These are phyloP conservation scores for Hypoxylon perforatum DNA, from an alignment of 495 filamentous ascomycete genomes.

Conservation along the genomic window DNA sequence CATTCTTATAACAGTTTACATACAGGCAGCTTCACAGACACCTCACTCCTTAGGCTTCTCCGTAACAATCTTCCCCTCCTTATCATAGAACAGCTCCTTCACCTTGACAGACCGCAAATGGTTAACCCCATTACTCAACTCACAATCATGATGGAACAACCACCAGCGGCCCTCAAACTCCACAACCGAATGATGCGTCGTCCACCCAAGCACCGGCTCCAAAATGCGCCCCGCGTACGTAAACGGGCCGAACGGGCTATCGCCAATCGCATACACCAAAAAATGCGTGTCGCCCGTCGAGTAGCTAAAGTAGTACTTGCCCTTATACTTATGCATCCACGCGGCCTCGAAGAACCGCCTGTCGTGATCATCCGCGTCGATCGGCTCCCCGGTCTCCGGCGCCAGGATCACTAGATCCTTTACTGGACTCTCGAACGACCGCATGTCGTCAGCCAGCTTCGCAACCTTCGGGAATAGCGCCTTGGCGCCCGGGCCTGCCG, in stretches of 20 bases:
- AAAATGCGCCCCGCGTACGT: constrained; percentile 75
- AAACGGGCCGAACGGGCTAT: constrained; percentile 73
- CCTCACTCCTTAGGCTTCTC: constrained; percentile 52
- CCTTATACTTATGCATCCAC: constrained; percentile 76
- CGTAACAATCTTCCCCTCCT: constrained; percentile 65
- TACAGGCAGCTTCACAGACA: too few species aligned
- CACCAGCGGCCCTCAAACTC: constrained; percentile 77
- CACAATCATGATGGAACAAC: constrained; percentile 79
- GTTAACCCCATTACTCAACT: constrained; percentile 68
- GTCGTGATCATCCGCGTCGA: constrained; percentile 74
- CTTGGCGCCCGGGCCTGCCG: constrained; percentile 55
- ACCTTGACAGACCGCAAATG: constrained; percentile 77
- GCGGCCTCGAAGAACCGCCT: constrained; percentile 82
- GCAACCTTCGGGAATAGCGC: constrained; percentile 71
- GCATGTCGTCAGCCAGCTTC: constrained; percentile 71
- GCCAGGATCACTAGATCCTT: constrained; percentile 67
- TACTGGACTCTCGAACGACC: constrained; percentile 60
- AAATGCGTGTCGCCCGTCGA: constrained; percentile 80
- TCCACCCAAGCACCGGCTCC: constrained; percentile 81
- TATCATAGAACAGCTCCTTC: constrained; percentile 76
- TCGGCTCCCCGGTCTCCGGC: constrained; percentile 64
- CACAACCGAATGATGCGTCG: constrained; percentile 81
- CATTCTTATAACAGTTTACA: constrained; percentile 2
- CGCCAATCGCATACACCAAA: constrained; percentile 71
- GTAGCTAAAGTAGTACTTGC: constrained; percentile 78